Evolutionary conservation across 768 basidiomycete genomes (phyloP).

Genomic region (Chalciporus sphaerocephalus): DNA sequence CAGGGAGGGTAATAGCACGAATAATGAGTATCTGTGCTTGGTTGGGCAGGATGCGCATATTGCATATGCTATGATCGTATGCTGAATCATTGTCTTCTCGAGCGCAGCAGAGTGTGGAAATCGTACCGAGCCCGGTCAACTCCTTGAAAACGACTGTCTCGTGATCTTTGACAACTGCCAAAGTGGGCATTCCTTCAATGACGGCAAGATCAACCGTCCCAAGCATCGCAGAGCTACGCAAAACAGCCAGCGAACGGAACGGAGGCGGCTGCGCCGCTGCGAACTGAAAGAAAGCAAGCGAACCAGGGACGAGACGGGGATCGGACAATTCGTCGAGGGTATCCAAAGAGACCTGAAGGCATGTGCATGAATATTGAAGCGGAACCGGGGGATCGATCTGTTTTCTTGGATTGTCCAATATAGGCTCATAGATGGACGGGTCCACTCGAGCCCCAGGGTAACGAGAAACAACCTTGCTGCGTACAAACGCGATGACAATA

Average conservation of each 20-base stretch:
- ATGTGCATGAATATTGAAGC: slow-evolving; percentile 44
- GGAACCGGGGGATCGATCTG: slow-evolving; percentile 42
- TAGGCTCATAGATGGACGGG: slow-evolving; percentile 30
- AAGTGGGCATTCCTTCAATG: slow-evolving; percentile 38
- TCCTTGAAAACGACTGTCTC: slow-evolving; percentile 42
- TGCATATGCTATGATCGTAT: slow-evolving; percentile 42
- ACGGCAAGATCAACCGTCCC: slow-evolving; percentile 40
- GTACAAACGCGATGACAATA: slow-evolving; percentile 53
- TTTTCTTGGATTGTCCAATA: slow-evolving; percentile 30
- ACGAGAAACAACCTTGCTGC: slow-evolving; percentile 31
- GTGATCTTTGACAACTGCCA: slow-evolving; percentile 41
- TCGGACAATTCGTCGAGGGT: slow-evolving; percentile 43
- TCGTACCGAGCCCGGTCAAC: slow-evolving; percentile 31
- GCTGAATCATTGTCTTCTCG: slow-evolving; percentile 29
- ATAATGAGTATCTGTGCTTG: slow-evolving; percentile 52
- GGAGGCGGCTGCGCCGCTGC: slow-evolving; percentile 36
- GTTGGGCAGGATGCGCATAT: slow-evolving; percentile 47
- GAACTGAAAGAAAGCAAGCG: slow-evolving; percentile 35
- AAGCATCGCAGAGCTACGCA: slow-evolving; percentile 38
- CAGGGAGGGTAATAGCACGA: slow-evolving; percentile 35
- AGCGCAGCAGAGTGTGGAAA: slow-evolving; percentile 39
- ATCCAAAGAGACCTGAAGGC: slow-evolving; percentile 39
- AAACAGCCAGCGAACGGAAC: slow-evolving; percentile 38
- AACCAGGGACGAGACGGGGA: slow-evolving; percentile 37
- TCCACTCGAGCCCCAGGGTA: slow-evolving; percentile 21